A percentile compares a stretch with the other conserved stretches of the same genome.
phyloP scores from a whole-genome alignment of 805 yeast species.

The Wickerhamomyces bisporus region DNA sequence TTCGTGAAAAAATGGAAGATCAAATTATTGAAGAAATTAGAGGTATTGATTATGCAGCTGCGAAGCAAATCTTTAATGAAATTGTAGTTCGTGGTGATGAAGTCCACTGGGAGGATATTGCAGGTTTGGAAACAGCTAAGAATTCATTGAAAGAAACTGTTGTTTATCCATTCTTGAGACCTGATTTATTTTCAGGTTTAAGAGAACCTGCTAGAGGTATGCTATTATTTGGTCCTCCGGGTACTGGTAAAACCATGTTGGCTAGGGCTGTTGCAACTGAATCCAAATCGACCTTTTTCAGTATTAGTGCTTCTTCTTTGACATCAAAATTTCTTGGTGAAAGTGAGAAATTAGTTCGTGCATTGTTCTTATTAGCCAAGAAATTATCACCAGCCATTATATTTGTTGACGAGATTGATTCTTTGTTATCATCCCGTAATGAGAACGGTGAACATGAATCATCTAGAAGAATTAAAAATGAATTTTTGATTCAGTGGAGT shows the following conservation, averaged over 20 bases:
- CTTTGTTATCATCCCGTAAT: conserved; percentile 72
- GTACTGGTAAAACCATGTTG: conserved; percentile 98
- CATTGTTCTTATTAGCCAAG: conserved; percentile 78
- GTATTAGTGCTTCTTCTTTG: conserved; percentile 84
- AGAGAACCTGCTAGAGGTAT: conserved; percentile 96
- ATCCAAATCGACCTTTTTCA: conserved; percentile 86
- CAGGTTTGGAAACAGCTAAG: conserved; percentile 88
- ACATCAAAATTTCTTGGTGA: conserved; percentile 89
- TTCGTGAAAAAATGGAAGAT: conserved; percentile 5
- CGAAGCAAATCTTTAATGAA: conserved; percentile 80
- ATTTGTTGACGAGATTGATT: conserved; percentile 94
- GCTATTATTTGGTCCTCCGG: conserved; percentile 96
- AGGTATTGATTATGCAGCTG: conserved; percentile 78
- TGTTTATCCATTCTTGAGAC: conserved; percentile 91
- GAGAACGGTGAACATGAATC: conserved; percentile 74
- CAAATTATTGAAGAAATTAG: conserved; percentile 30
- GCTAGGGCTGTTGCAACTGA: conserved; percentile 97
- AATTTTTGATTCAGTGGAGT: conserved; percentile 92
- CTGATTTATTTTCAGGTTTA: conserved; percentile 85
- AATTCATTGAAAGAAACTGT: conserved; percentile 88
- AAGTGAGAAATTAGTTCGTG: conserved; percentile 87
- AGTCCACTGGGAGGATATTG: conserved; percentile 92
- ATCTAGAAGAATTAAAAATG: conserved; percentile 84
- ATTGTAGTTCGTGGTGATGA: conserved; percentile 87
- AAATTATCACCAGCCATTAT: conserved; percentile 89